phyloP scores from a whole-genome alignment of 108 stramenopile species.

The Cyclotella baltica region DNA sequence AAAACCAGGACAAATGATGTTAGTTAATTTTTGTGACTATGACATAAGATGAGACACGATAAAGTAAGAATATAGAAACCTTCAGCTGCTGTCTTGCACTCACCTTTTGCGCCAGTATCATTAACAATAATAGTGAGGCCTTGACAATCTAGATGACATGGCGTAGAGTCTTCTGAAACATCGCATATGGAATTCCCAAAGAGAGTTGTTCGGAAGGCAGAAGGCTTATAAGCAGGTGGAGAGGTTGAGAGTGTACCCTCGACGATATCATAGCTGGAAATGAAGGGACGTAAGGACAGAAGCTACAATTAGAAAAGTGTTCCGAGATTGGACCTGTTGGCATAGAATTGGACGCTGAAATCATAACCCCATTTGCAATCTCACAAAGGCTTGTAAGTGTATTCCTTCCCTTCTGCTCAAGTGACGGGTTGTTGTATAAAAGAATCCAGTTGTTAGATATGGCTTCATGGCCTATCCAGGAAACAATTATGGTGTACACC shows the following conservation, averaged over 20 bases:
- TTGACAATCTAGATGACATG: constrained; percentile 12
- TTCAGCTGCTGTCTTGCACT: too few species aligned
- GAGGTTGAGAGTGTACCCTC: background rate
- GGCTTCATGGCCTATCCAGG: background rate
- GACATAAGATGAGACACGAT: too few species aligned
- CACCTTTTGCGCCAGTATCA: background rate
- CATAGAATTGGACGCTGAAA: background rate
- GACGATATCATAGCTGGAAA: background rate
- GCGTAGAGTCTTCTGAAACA: background rate
- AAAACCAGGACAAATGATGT: too few species aligned
- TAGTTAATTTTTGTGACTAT: too few species aligned
- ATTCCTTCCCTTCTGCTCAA: constrained; percentile 3
- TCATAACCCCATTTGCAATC: background rate
- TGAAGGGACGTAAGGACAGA: background rate
- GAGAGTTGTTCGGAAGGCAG: background rate
- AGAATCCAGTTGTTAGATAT: background rate
- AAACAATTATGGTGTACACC: constrained; percentile 10
- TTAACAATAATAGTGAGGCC: background rate
- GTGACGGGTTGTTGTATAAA: constrained; percentile 1
- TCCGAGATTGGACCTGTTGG: background rate
- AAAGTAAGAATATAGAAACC: too few species aligned
- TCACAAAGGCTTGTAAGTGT: background rate
- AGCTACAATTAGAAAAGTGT: background rate
- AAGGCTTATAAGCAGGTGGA: background rate
- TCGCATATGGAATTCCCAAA: constrained; percentile 7